Evolutionary conservation across 2,329 filamentous ascomycete species (phyloP).

Genomic region (Biscogniauxia sp.): DNA sequence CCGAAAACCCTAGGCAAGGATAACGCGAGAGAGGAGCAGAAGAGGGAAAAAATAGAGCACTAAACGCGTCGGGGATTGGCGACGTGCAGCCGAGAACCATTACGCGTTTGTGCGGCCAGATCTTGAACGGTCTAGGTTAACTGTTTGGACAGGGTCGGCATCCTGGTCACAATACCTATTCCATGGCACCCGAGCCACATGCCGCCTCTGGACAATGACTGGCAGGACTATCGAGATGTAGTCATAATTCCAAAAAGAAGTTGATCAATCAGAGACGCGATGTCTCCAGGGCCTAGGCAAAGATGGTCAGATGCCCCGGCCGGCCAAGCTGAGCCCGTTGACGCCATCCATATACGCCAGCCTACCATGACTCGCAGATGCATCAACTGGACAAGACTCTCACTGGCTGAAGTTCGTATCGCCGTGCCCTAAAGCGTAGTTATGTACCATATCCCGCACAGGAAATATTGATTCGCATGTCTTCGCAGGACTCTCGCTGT

Average conservation of each 20-base stretch:
- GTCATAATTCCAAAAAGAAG: not conserved
- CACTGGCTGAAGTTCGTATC: not conserved
- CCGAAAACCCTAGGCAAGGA: slow-evolving; percentile 15
- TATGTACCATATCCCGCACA: not conserved
- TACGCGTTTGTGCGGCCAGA: slow-evolving; percentile 15
- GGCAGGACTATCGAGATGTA: not conserved
- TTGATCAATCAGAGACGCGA: slow-evolving; percentile 10
- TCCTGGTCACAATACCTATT: not conserved
- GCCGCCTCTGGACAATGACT: not conserved
- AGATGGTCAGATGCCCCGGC: slow-evolving; percentile 2
- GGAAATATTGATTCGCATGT: not conserved
- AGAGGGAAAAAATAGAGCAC: not conserved
- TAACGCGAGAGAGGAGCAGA: slow-evolving; percentile 13
- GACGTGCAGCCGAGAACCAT: slow-evolving; percentile 14
- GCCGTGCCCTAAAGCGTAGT: not conserved
- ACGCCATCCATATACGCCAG: not conserved
- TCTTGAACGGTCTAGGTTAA: slow-evolving; percentile 5
- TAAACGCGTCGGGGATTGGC: slow-evolving; percentile 20
- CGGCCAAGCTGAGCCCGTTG: not conserved
- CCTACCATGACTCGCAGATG: not conserved
- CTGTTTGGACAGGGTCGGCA: not conserved
- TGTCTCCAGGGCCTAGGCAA: slow-evolving; percentile 3
- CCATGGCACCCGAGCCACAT: not conserved
- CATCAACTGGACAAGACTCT: not conserved
- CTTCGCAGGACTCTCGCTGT: not conserved